phyloP scores from a whole-genome alignment of 176 grass and related monocot species.

The Guadua angustifolia region DNA sequence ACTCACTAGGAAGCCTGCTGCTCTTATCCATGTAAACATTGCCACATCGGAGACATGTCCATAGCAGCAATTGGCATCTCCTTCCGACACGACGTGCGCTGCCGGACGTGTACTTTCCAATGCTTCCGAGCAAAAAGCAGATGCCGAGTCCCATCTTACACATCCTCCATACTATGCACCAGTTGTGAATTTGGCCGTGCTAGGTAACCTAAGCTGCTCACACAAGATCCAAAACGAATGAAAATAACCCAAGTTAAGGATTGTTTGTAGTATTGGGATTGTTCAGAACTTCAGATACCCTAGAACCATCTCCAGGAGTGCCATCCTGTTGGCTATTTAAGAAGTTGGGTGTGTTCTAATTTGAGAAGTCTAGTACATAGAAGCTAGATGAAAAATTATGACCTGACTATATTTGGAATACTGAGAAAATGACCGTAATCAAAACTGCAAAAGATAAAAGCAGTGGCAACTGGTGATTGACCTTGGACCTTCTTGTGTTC shows the following conservation, averaged over 20 bases:
- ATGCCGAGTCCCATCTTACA: not conserved
- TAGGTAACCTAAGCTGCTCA: slow-evolving; percentile 71
- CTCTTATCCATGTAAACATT: not conserved
- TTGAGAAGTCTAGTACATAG: not conserved
- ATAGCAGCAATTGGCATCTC: too few species aligned
- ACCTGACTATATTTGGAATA: slow-evolving; percentile 23
- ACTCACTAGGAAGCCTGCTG: not conserved
- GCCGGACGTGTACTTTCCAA: not conserved
- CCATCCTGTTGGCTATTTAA: not conserved
- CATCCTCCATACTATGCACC: slow-evolving; percentile 37
- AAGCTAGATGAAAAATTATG: slow-evolving; percentile 3
- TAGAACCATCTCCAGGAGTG: not conserved
- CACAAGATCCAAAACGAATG: slow-evolving; percentile 13
- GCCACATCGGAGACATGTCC: not conserved
- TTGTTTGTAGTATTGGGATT: not conserved
- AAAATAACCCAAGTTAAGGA: not conserved
- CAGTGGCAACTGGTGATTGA: slow-evolving; percentile 40
- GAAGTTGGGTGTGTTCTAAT: not conserved
- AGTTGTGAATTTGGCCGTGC: slow-evolving; percentile 29
- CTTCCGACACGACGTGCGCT: too few species aligned
- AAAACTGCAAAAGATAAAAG: slow-evolving; percentile 34
- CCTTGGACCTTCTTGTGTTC: slow-evolving; percentile 67
- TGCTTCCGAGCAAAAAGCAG: not conserved
- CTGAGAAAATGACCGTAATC: slow-evolving; percentile 25
- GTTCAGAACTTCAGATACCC: not conserved